Base-by-base conservation (phyloP, 345 rosid genomes). In the Noccaea caerulescens region DNA sequence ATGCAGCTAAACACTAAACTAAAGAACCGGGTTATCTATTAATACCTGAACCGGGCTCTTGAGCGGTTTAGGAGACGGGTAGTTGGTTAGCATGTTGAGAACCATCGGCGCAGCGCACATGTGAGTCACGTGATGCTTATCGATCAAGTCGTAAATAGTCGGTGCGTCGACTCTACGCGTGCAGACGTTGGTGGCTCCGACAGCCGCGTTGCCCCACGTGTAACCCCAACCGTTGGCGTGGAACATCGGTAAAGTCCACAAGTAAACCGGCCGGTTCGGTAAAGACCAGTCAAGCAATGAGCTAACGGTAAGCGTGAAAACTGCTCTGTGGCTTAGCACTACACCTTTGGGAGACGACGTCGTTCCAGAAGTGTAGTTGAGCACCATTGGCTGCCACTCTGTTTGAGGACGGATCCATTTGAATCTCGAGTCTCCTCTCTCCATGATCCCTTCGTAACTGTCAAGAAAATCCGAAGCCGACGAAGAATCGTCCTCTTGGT, bases 331-430 rank as follows among this genome's bases (percentile, higher is more conserved):
- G 76, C 80, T 76, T 30, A 81, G 78, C 13, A 84, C 73, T 10
- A 87, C 93, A 7, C 90, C 93, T 69, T 85, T 87, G 30, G 93
- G 90, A 12, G 72, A 52, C 10, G 93, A 84, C 4, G 90, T 85
- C 39, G 93, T 87, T 46, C 93, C 86, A 1, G 93, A 87, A 9
- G 90, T 87, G 76, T 85, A 85, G 69, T 87, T 87, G n/a, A 87
- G 49, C 10, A 82, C 80, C 67, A 87, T 85, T 1, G 89, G 88
- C 3, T 87, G 79, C 90, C 86, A 87, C 8, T 84, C 93, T 3
- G 76, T 79, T 56, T 55, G 42, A 1, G 88, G 88, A 38, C 85
- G 72, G 51, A 79, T 66, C 77, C 84, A 79, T n/a, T 83, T 69
- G 71, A 83, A 87, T 50, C 39, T 75, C 0, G 75, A 70, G 41